Percentiles rank a stretch among this genome's conserved stretches.
Evolutionary conservation across 1,284 basidiomycete species (phyloP).

Genomic region (Pholiota adiposa): DNA sequence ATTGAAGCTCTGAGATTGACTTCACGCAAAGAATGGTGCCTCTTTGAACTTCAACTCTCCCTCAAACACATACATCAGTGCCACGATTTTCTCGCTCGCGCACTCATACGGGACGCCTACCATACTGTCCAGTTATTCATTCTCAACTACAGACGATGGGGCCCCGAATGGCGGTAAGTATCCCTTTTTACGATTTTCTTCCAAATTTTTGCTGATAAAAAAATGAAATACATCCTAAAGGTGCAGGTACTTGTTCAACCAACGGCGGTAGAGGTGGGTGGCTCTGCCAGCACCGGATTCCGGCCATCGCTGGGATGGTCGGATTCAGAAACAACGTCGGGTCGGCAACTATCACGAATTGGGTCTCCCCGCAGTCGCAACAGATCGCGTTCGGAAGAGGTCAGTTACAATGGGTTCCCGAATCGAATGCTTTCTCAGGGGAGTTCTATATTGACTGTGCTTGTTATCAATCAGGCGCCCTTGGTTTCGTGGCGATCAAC

Average conservation of each 20-base stretch:
- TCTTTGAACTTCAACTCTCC: slow-evolving; percentile 65
- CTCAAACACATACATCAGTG: slow-evolving; percentile 65
- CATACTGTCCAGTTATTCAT: slow-evolving; percentile 65
- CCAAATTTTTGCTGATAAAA: too few species aligned
- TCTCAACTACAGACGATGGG: slow-evolving; percentile 54
- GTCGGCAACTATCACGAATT: slow-evolving; percentile 50
- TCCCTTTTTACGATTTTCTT: too few species aligned
- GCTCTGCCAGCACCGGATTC: slow-evolving; percentile 68
- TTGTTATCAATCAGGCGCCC: slow-evolving; percentile 48
- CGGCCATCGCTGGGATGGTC: slow-evolving; percentile 62
- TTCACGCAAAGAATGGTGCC: slow-evolving; percentile 44
- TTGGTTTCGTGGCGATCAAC: slow-evolving; percentile 70
- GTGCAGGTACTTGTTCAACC: slow-evolving; percentile 55
- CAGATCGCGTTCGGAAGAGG: slow-evolving; percentile 70
- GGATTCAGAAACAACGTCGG: slow-evolving; percentile 68
- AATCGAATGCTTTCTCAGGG: too few species aligned
- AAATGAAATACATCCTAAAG: too few species aligned
- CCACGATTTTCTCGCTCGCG: slow-evolving; percentile 66
- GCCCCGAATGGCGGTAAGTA: slow-evolving; percentile 54
- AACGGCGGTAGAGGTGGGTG: slow-evolving; percentile 60
- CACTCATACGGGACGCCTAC: slow-evolving; percentile 71
- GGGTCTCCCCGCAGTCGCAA: slow-evolving; percentile 57
- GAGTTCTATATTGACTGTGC: too few species aligned
- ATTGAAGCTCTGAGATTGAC: not conserved
- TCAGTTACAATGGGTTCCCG: too few species aligned